Percentiles rank a stretch among this genome's conserved stretches.
Conservation (phyloP, 768 basidiomycete genomes). For the Daedaleopsis nitida region DNA sequence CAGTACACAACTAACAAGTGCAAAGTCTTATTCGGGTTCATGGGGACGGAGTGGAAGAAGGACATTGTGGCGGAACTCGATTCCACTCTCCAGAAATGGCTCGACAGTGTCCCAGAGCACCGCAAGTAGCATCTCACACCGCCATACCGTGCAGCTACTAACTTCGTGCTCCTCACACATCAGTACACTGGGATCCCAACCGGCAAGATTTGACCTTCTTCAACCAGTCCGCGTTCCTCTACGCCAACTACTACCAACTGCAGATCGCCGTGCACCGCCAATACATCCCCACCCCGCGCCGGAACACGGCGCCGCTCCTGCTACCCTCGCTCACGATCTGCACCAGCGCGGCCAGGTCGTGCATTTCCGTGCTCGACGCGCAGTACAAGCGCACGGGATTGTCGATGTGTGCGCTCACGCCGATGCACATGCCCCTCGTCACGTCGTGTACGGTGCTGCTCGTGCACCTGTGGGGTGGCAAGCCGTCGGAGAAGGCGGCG, state of each 20-base stretch:
- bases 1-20: conserved; percentile 51
- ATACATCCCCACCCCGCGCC: conserved; percentile 66
- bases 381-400: conserved; percentile 28
- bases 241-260: conserved; percentile 45
- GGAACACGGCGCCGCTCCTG: conserved; percentile 44
- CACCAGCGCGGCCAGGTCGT: conserved; percentile 81
- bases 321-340: conserved; percentile 79
- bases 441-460: conserved; percentile 48
- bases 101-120: conserved; percentile 58
- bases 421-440: conserved; percentile 34
- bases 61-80: conserved; percentile 63
- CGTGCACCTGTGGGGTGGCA: conserved; percentile 50
- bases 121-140: conserved; percentile 34
- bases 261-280: conserved; percentile 77
- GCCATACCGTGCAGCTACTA: not conserved
- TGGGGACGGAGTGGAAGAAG: conserved; percentile 44
- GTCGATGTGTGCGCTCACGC: not conserved
- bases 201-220: conserved; percentile 25
- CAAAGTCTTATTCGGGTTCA: conserved; percentile 36
- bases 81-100: conserved; percentile 61
- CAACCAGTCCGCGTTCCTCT: conserved; percentile 40
- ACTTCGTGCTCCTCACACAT: not conserved
- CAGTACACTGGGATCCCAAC: conserved; percentile 32
- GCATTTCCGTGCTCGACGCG: conserved; percentile 68
- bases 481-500: conserved; percentile 35